phyloP scores from a whole-genome alignment of 805 yeast genomes.

The Suhomyces sp. region DNA sequence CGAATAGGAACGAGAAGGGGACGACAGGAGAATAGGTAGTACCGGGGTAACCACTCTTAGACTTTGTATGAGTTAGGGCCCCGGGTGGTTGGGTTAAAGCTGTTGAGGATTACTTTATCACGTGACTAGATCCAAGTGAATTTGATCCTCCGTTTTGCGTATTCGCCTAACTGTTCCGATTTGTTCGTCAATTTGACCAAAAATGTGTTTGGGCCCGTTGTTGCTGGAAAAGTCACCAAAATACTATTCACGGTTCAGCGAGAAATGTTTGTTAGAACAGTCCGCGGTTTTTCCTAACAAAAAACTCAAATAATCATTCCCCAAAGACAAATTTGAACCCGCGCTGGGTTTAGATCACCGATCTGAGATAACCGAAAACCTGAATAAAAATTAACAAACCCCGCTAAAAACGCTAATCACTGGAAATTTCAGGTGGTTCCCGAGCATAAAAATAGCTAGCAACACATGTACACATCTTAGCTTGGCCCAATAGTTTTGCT shows the following conservation, averaged over 20 bases:
- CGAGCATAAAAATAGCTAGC: not conserved
- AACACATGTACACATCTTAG: not conserved
- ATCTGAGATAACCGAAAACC: not conserved
- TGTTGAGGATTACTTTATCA: not conserved
- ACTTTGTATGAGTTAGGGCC: not conserved
- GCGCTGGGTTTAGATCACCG: not conserved
- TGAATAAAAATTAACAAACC: not conserved
- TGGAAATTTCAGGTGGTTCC: not conserved
- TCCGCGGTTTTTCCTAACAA: not conserved
- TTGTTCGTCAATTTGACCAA: conserved; percentile 1
- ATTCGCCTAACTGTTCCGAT: conserved; percentile 3
- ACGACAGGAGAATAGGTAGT: too few relatives aligned
- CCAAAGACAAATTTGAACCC: not conserved
- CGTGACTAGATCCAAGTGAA: not conserved
- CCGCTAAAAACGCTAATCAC: not conserved
- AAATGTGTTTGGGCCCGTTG: not conserved
- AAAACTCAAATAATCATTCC: not conserved
- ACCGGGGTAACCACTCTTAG: not conserved
- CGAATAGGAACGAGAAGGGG: not conserved
- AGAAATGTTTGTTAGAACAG: not conserved
- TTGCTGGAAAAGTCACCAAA: not conserved
- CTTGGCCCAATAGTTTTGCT: not conserved
- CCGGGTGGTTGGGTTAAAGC: not conserved
- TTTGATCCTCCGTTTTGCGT: not conserved
- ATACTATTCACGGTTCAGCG: not conserved